Evolutionary conservation across 148 eudicot genomes (phyloP).

Genomic region (Vaccinium myrtillus): DNA sequence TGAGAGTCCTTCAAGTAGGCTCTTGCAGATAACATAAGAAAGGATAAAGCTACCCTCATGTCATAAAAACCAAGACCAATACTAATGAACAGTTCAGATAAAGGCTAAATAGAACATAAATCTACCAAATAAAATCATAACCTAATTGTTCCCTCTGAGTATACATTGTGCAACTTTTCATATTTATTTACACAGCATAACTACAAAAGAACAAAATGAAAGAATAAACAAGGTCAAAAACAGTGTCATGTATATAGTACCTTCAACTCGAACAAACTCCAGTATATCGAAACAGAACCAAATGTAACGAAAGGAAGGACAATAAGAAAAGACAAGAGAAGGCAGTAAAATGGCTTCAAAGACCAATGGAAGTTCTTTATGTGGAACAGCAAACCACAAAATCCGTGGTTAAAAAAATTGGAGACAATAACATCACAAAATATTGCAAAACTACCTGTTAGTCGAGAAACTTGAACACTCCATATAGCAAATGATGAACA

Average conservation of each 20-base stretch:
- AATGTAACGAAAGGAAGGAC: not conserved
- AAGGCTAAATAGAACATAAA: not conserved
- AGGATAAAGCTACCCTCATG: no score
- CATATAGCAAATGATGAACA: constrained; percentile 73
- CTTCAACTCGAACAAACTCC: not conserved
- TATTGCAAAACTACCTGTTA: constrained; percentile 49
- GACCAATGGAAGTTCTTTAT: not conserved
- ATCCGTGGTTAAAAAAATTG: not conserved
- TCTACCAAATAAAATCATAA: not conserved
- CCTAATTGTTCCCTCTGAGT: not conserved
- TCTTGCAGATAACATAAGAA: no score
- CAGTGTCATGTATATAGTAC: not conserved
- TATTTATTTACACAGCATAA: not conserved
- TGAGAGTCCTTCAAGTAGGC: no score
- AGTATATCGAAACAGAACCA: not conserved
- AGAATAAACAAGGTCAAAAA: not conserved
- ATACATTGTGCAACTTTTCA: not conserved
- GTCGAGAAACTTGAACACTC: constrained; percentile 74
- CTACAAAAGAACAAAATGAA: not conserved
- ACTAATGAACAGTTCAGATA: not conserved
- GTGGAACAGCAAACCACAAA: not conserved
- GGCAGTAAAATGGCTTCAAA: not conserved
- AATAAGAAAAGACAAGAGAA: not conserved
- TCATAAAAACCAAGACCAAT: not conserved
- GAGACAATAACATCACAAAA: not conserved